Percentiles rank a stretch among this genome's conserved stretches.
These are phyloP conservation scores for Prinsepia uniflora DNA, from an alignment of 306 rosid genomes.

Conservation along the genomic window DNA sequence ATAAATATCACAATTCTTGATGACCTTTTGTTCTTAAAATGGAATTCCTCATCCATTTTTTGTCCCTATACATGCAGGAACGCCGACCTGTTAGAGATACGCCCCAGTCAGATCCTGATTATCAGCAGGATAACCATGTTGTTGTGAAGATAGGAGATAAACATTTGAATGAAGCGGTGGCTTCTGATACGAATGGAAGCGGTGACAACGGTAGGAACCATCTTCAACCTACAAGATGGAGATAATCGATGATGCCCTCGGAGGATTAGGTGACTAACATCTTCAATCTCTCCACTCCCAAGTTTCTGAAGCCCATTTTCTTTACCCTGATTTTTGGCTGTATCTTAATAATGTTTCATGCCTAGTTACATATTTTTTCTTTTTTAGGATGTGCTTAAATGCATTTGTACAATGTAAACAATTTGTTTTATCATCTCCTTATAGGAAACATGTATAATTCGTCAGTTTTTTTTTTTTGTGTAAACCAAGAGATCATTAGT, in stretches of 20 bases:
- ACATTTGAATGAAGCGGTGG: conserved; percentile 43
- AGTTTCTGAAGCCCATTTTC: conserved; percentile 29
- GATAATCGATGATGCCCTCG: conserved; percentile 39
- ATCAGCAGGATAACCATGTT: conserved; percentile 38
- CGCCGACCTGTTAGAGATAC: conserved; percentile 46
- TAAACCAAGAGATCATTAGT: conserved; percentile 27
- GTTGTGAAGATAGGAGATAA: conserved; percentile 41
- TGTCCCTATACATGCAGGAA: conserved; percentile 43
- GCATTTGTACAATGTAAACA: conserved; percentile 36
- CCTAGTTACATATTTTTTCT: conserved; percentile 10
- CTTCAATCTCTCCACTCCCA: conserved; percentile 14
- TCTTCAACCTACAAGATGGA: conserved; percentile 52
- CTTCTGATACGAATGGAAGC: conserved; percentile 50
- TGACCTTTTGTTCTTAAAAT: background rate
- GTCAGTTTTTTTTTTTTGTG: conserved; percentile 24
- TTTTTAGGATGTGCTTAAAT: conserved; percentile 29
- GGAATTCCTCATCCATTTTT: conserved; percentile 13
- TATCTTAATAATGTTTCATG: conserved; percentile 26
- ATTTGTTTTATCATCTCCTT: conserved; percentile 35
- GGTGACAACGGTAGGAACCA: conserved; percentile 43
- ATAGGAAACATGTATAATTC: conserved; percentile 27
- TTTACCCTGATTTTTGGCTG: conserved; percentile 26
- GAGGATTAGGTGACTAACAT: conserved; percentile 38
- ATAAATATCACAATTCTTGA: background rate
- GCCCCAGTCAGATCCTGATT: conserved; percentile 37